phyloP scores from a whole-genome alignment of 1,139 yeast species.

The Hemisphaericaspora lyxosophila region DNA sequence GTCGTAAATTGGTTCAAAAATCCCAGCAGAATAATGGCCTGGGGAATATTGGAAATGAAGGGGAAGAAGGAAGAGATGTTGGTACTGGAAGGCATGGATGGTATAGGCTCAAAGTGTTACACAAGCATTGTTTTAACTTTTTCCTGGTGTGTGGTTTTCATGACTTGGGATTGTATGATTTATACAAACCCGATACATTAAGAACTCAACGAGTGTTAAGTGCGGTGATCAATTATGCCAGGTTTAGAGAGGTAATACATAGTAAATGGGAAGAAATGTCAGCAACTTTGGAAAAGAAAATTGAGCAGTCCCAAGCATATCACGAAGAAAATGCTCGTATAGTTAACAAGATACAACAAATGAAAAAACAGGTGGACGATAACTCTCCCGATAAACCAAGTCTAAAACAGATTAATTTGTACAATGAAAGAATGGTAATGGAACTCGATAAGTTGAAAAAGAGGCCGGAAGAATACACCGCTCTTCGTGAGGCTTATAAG shows the following conservation, averaged over 20 bases:
- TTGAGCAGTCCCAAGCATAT: conserved; percentile 25
- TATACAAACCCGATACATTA: conserved; percentile 61
- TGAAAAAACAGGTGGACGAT: conserved; percentile 22
- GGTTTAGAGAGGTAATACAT: conserved; percentile 78
- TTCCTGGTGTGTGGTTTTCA: conserved; percentile 72
- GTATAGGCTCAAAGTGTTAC: conserved; percentile 43
- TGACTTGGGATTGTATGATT: conserved; percentile 74
- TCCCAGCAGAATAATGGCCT: conserved; percentile 2
- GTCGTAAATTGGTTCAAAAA: conserved; percentile 9
- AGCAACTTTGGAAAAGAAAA: conserved; percentile 45
- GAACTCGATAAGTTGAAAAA: conserved; percentile 64
- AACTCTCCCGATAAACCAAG: conserved; percentile 26
- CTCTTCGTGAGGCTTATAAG: conserved; percentile 69
- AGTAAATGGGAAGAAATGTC: conserved; percentile 66
- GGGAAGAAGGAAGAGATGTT: conserved; percentile 21
- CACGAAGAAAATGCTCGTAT: conserved; percentile 30
- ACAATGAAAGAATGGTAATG: conserved; percentile 59
- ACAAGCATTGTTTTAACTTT: conserved; percentile 60
- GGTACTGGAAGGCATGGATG: conserved; percentile 15
- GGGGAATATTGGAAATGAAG: conserved; percentile 15
- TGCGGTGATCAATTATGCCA: conserved; percentile 81
- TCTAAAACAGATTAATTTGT: conserved; percentile 49
- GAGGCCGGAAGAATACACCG: conserved; percentile 61
- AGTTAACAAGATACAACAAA: conserved; percentile 37
- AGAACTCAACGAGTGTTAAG: conserved; percentile 68